Conservation (phyloP, 495 filamentous ascomycete species). For the Mytilinidion resinicola region DNA sequence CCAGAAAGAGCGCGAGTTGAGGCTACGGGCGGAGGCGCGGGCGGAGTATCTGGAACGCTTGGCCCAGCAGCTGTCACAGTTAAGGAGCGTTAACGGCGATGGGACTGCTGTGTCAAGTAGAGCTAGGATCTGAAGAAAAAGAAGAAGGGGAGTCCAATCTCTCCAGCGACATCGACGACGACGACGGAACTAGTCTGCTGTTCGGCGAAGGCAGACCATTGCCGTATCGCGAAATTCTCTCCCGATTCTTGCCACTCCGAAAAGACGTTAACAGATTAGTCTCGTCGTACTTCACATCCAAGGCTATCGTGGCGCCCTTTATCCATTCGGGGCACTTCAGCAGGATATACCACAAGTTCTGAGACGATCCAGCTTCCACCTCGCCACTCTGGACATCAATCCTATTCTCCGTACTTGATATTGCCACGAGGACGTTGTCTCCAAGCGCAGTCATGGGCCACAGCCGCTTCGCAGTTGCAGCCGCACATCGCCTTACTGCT, state of each 20-base stretch:
- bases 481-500: background rate
- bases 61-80: background rate
- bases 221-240: background rate
- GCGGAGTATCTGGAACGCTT: background rate
- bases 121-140: conserved; percentile 27
- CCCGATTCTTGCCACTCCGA: background rate
- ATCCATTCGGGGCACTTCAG: conserved; percentile 17
- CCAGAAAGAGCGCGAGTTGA: background rate
- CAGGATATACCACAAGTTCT: conserved; percentile 35
- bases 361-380: conserved; percentile 10
- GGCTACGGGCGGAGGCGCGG: background rate
- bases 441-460: background rate
- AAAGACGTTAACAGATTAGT: background rate
- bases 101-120: background rate
- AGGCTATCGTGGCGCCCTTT: conserved; percentile 4
- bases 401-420: background rate
- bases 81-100: background rate
- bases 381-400: background rate
- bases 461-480: background rate
- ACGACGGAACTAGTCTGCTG: background rate
- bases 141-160: conserved; percentile 8
- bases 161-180: background rate
- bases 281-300: conserved; percentile 1
- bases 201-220: background rate
- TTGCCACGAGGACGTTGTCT: conserved; percentile 17